phyloP scores from a whole-genome alignment of 164 flowering plant genomes.

The Brasenia schreberi region DNA sequence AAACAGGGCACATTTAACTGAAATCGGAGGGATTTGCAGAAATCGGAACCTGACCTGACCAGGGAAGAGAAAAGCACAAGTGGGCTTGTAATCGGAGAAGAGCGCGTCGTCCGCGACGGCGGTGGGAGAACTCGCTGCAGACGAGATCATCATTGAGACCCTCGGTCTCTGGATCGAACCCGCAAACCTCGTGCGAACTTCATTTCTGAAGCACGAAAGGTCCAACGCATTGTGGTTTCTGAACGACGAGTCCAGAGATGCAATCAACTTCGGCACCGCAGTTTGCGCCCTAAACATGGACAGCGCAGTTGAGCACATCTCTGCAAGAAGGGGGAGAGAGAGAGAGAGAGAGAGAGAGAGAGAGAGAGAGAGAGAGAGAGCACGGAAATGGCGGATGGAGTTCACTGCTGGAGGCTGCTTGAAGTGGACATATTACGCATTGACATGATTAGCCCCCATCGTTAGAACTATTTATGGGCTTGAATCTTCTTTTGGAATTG shows the following conservation, averaged over 20 bases:
- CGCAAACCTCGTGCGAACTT: background rate
- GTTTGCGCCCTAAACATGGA: background rate
- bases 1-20: too few species aligned
- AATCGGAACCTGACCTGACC: constrained; percentile 58
- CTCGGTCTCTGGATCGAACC: constrained; percentile 23
- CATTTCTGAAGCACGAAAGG: background rate
- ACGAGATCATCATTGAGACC: constrained; percentile 61
- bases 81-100: constrained; percentile 71
- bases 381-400: background rate
- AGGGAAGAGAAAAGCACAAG: constrained; percentile 76
- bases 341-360: constrained; percentile 2
- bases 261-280: background rate
- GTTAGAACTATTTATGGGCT: too few species aligned
- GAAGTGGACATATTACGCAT: background rate
- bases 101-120: constrained; percentile 44
- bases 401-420: too few species aligned
- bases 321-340: background rate
- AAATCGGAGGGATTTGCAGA: background rate
- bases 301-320: background rate
- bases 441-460: background rate
- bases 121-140: constrained; percentile 28
- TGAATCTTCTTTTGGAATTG: too few species aligned
- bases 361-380: background rate
- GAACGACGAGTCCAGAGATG: background rate
- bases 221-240: background rate